Percentiles rank a stretch among this genome's conserved stretches.
Conservation (phyloP, 108 stramenopile genomes). For the Fistulifera pelliculosa region DNA sequence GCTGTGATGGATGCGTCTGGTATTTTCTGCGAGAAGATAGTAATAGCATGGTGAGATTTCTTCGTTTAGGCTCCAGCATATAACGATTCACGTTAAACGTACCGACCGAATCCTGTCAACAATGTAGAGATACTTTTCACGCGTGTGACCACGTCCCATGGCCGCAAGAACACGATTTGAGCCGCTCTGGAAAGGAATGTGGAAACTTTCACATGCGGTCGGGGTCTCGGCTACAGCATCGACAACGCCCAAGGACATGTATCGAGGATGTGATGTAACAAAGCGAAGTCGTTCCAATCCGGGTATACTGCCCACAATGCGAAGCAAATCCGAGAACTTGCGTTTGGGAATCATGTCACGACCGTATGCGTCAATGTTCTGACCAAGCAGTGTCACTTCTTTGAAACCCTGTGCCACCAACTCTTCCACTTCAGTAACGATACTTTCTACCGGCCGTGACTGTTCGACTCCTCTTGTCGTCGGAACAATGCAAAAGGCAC, state of each 20-base stretch:
- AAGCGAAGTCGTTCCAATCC: slow-evolving; percentile 89
- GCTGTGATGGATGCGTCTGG: slow-evolving; percentile 94
- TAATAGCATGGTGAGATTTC: not conserved
- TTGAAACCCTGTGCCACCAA: slow-evolving; percentile 82
- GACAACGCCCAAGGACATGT: slow-evolving; percentile 90
- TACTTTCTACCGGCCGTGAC: slow-evolving; percentile 81
- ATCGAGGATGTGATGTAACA: slow-evolving; percentile 94
- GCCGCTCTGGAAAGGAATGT: slow-evolving; percentile 92
- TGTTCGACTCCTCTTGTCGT: slow-evolving; percentile 94
- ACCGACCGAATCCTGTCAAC: slow-evolving; percentile 78
- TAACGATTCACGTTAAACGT: slow-evolving; percentile 6
- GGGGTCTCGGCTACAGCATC: slow-evolving; percentile 89
- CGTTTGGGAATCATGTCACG: slow-evolving; percentile 92
- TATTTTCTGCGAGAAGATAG: slow-evolving; percentile 19
- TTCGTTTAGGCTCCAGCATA: not conserved
- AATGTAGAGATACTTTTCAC: slow-evolving; percentile 86
- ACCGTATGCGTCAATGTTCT: slow-evolving; percentile 85
- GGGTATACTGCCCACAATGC: slow-evolving; percentile 48
- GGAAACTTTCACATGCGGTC: slow-evolving; percentile 80
- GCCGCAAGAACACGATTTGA: slow-evolving; percentile 73
- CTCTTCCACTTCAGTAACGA: slow-evolving; percentile 81
- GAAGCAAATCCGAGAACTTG: slow-evolving; percentile 88
- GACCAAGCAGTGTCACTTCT: slow-evolving; percentile 94
- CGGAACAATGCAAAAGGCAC: slow-evolving; percentile 97
- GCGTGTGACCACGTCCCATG: slow-evolving; percentile 95